These are phyloP conservation scores for Blastobotrys robertii DNA, from an alignment of 805 yeast species.

Conservation along the genomic window DNA sequence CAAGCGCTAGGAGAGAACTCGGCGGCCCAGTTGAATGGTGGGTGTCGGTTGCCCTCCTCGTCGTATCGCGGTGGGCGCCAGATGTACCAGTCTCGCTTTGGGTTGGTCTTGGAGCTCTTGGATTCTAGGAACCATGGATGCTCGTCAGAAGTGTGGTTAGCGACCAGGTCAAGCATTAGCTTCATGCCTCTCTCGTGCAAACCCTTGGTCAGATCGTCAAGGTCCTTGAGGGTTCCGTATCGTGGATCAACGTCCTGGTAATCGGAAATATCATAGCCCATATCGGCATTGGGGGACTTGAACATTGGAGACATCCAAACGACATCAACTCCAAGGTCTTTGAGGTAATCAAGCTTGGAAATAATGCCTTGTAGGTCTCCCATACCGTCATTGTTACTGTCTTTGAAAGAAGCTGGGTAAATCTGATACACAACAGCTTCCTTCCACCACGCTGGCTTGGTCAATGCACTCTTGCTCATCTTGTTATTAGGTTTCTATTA, in stretches of 20 bases:
- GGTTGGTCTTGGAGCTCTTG: conserved; percentile 38
- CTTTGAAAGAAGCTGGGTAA: conserved; percentile 52
- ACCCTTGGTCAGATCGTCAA: conserved; percentile 38
- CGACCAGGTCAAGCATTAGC: conserved; percentile 44
- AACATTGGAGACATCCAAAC: conserved; percentile 51
- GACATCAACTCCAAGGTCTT: conserved; percentile 39
- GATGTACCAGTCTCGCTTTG: conserved; percentile 52
- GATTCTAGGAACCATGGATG: conserved; percentile 53
- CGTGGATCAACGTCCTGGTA: conserved; percentile 42
- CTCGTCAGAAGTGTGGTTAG: conserved; percentile 47
- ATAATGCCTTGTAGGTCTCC: conserved; percentile 48
- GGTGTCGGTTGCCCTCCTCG: conserved; percentile 38
- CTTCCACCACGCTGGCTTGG: conserved; percentile 43
- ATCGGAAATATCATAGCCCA: conserved; percentile 53
- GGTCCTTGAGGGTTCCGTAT: conserved; percentile 48
- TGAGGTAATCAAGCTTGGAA: conserved; percentile 41
- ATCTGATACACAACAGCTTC: conserved; percentile 46
- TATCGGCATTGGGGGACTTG: conserved; percentile 50
- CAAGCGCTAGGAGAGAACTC: conserved; percentile 47
- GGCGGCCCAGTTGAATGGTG: conserved; percentile 50
- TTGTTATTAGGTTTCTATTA: no score
- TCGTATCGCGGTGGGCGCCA: conserved; percentile 45
- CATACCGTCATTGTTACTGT: conserved; percentile 47
- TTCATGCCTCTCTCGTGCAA: conserved; percentile 41
- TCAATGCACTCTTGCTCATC: not conserved